Percentiles rank a stretch among this genome's conserved stretches.
Evolutionary conservation across 2,329 filamentous ascomycete genomes (phyloP).

Genomic region (Hymenoscyphus infarciens): DNA sequence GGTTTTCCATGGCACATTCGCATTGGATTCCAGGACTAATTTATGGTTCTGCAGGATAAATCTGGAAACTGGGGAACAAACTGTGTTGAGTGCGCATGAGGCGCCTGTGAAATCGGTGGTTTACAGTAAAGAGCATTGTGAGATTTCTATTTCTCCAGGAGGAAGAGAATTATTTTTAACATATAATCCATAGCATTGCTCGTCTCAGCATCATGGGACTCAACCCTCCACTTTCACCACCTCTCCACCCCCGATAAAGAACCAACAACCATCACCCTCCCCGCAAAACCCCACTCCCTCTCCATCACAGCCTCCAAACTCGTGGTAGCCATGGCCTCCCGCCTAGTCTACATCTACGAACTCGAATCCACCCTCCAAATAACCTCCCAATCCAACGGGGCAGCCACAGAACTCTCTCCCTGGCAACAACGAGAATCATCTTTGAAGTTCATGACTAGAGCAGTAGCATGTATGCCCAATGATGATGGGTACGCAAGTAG

Average conservation of each 20-base stretch:
- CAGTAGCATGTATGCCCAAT: conserved; percentile 93
- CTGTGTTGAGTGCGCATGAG: conserved; percentile 72
- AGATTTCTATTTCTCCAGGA: conserved; percentile 24
- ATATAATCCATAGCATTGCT: conserved; percentile 55
- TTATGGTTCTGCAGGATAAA: conserved; percentile 52
- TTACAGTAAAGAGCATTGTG: conserved; percentile 71
- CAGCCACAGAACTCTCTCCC: conserved; percentile 57
- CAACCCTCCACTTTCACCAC: conserved; percentile 80
- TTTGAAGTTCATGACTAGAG: conserved; percentile 92
- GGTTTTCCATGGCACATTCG: background rate
- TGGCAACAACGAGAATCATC: conserved; percentile 94
- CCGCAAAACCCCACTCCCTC: conserved; percentile 85
- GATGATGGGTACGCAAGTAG: conserved; percentile 90
- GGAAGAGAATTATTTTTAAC: conserved; percentile 13
- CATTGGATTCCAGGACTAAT: background rate
- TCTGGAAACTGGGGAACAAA: conserved; percentile 67
- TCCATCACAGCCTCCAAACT: conserved; percentile 74
- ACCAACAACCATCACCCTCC: conserved; percentile 67
- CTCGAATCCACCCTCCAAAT: conserved; percentile 63
- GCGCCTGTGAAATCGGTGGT: conserved; percentile 79
- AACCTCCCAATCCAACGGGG: conserved; percentile 45
- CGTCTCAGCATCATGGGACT: conserved; percentile 91
- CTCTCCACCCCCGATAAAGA: conserved; percentile 48
- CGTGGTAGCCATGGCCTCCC: conserved; percentile 92
- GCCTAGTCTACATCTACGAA: conserved; percentile 93